phyloP scores from a whole-genome alignment of 176 grass and related monocot genomes.

The Musa troglodytarum region DNA sequence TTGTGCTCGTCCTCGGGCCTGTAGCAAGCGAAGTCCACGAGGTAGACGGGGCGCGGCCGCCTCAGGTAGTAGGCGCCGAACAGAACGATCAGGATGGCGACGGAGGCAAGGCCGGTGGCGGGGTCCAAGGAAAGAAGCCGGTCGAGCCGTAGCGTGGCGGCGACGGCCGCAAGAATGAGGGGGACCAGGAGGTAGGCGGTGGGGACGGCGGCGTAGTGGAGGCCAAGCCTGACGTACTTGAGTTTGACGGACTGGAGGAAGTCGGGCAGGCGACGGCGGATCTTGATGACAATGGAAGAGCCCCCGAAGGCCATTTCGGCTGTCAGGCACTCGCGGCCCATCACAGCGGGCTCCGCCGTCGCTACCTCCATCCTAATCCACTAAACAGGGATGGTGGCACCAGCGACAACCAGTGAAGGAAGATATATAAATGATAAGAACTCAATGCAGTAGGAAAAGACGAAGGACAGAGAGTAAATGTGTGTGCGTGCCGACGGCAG shows the following conservation, averaged over 20 bases:
- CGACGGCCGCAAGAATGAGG: constrained; percentile 27
- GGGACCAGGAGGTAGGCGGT: constrained; percentile 34
- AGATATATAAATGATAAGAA: no score
- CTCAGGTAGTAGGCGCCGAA: constrained; percentile 60
- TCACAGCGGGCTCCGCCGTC: constrained; percentile 30
- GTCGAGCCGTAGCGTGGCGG: constrained; percentile 41
- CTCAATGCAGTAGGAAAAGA: not conserved
- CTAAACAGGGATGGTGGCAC: no score
- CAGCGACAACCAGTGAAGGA: no score
- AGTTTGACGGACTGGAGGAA: constrained; percentile 62
- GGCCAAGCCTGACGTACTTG: constrained; percentile 64
- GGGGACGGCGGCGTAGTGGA: constrained; percentile 44
- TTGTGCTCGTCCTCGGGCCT: constrained; percentile 45
- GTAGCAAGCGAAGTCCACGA: constrained; percentile 69
- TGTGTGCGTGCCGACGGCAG: not conserved
- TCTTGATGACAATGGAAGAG: constrained; percentile 48
- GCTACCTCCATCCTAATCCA: constrained; percentile 7
- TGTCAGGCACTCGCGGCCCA: constrained; percentile 60
- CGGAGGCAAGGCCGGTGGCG: constrained; percentile 47
- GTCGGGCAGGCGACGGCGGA: constrained; percentile 55
- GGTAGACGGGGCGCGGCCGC: constrained; percentile 52
- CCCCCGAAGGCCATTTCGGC: constrained; percentile 39
- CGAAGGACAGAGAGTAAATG: not conserved
- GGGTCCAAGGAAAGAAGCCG: constrained; percentile 57
- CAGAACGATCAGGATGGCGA: constrained; percentile 34